Evolutionary conservation across 2,329 filamentous ascomycete species (phyloP).

Genomic region (Chrysoporthe deuterocubensis): DNA sequence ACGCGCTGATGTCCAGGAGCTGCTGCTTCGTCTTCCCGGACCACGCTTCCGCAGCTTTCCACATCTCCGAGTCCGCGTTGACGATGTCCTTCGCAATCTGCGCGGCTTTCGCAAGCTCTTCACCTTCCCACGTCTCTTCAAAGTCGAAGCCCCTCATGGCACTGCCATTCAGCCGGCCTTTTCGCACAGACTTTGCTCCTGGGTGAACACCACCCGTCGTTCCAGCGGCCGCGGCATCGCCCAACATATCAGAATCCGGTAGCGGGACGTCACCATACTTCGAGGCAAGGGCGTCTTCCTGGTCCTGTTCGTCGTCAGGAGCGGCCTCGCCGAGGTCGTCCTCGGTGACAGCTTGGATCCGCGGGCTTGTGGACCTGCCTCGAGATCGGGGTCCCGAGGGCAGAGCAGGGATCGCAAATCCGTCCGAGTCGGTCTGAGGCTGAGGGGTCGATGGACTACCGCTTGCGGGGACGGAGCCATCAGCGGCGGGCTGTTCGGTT

Average conservation of each 20-base stretch:
- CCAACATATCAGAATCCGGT: constrained; percentile 6
- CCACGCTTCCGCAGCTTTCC: constrained; percentile 24
- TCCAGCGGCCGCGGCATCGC: not conserved
- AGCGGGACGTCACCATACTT: constrained; percentile 47
- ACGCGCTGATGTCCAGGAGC: constrained; percentile 34
- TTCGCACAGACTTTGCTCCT: constrained; percentile 28
- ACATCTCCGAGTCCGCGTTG: constrained; percentile 56
- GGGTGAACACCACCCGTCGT: constrained; percentile 3
- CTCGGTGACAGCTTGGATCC: constrained; percentile 32
- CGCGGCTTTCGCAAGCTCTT: constrained; percentile 67
- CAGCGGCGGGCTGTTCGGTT: not conserved
- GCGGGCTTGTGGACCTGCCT: constrained; percentile 43
- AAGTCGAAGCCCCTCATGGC: constrained; percentile 32
- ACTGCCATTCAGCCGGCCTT: constrained; percentile 24
- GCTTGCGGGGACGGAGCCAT: constrained; percentile 22
- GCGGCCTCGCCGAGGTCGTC: constrained; percentile 34
- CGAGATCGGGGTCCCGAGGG: constrained; percentile 48
- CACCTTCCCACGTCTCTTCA: constrained; percentile 58
- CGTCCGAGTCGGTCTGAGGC: constrained; percentile 61
- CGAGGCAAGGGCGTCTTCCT: constrained; percentile 41
- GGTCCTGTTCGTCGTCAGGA: constrained; percentile 30
- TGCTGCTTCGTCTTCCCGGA: constrained; percentile 29
- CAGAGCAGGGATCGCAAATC: constrained; percentile 65
- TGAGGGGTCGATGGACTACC: constrained; percentile 39
- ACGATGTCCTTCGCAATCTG: constrained; percentile 74